Base-by-base conservation (phyloP, 352 stramenopile species). In the Globisporangium solare region DNA sequence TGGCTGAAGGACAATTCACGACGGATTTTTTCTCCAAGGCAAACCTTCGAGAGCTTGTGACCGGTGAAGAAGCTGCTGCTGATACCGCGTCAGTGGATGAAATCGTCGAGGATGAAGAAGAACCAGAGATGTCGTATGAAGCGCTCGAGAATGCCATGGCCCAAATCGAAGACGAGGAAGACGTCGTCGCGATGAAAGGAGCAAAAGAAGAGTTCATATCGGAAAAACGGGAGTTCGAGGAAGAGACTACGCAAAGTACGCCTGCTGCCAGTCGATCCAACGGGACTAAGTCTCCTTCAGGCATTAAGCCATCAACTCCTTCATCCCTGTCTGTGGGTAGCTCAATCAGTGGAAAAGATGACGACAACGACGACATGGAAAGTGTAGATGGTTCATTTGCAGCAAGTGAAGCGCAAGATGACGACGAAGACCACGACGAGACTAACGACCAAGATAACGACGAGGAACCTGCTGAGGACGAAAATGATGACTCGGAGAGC, bases 131-230 rank as follows among this genome's bases (percentile, higher is more conserved):
- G 51, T 78, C 79, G 20, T 64, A 85, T 51, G 81, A 88, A 60
- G 73, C 68, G 10, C 83, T 98, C 47, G 86, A 98, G 63, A 87
- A 80, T 24, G 91, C 92, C 6, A 99, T 99, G 95, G 83, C 91
- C 13, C 74, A 94, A 46, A 63, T 98, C 6, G 96, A 99, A 73
- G 96, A 99, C 63, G 91, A 96, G 53, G 93, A 97, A 51, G 95
- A 99, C 66, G 93, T 98, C 7, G 81, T 88, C 12, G 95, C 94
- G 2, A 96, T 98, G 76, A 75, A 88, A 41, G 94, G 80, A 12
- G 91, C 80, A 17, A 63, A 73, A 31, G 76, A 77, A 2, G 79
- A 91, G 51, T 72, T 76, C 48, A 32, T 83, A 39, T 70, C 69
- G 14, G 79, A 89, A 58, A 68, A 83, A 32, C 58, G 68, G 0